These are phyloP conservation scores for Heterobasidion occidentale DNA, from an alignment of 1,284 basidiomycete genomes.

Conservation along the genomic window DNA sequence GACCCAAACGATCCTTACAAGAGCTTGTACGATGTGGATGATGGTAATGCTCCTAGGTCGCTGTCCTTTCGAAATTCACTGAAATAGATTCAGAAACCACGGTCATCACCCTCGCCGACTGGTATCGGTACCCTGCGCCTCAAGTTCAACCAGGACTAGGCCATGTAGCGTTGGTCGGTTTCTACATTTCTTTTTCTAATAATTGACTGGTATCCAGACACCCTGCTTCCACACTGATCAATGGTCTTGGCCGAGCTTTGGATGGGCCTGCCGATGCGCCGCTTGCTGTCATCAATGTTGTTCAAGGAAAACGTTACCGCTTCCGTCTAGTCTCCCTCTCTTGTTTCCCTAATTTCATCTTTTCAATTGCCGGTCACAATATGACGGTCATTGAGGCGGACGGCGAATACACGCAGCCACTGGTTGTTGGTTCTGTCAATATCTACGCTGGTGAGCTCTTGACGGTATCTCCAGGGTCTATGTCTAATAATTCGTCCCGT, in stretches of 20 bases:
- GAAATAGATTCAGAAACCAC: constrained; percentile 4
- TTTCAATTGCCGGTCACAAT: constrained; percentile 38
- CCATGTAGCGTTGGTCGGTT: neutral
- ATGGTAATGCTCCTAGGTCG: constrained; percentile 18
- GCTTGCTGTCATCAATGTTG: constrained; percentile 24
- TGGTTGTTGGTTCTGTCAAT: constrained; percentile 30
- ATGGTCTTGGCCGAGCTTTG: constrained; percentile 31
- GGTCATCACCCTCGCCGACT: constrained; percentile 12
- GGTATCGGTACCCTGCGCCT: constrained; percentile 14
- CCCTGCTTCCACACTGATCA: constrained; percentile 38
- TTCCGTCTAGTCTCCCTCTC: constrained; percentile 27
- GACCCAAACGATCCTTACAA: constrained; percentile 32
- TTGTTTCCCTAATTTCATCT: constrained; percentile 25
- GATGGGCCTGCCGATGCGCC: constrained; percentile 11
- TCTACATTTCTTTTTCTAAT: no score
- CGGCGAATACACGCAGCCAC: constrained; percentile 32
- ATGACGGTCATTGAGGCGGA: constrained; percentile 48
- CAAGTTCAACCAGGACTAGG: constrained; percentile 2
- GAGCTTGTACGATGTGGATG: constrained; percentile 32
- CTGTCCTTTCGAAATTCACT: constrained; percentile 2
- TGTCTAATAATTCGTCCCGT: constrained; percentile 13
- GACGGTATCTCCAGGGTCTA: constrained; percentile 16
- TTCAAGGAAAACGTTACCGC: constrained; percentile 20
- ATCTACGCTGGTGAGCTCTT: constrained; percentile 31
- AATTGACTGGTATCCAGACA: neutral